Conservation (phyloP, 352 stramenopile species). For the Globisporangium solare region DNA sequence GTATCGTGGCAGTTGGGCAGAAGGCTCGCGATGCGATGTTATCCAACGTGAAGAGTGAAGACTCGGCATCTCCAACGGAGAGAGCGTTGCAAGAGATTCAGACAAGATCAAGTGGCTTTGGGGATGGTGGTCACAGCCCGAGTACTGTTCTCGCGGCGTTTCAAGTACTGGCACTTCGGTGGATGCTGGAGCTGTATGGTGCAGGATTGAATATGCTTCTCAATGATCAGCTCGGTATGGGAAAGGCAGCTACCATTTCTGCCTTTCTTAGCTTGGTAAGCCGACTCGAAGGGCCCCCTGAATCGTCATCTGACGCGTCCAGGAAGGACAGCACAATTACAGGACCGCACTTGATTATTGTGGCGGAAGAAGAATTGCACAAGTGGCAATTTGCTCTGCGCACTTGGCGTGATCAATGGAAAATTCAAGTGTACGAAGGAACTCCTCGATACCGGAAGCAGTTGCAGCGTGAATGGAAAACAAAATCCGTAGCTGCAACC, state of each 20-base stretch:
- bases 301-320: background rate
- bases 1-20: slow-evolving; percentile 41
- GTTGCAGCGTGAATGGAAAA: slow-evolving; percentile 54
- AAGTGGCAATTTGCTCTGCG: slow-evolving; percentile 78
- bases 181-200: slow-evolving; percentile 75
- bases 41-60: slow-evolving; percentile 1
- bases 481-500: slow-evolving; percentile 13
- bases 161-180: slow-evolving; percentile 70
- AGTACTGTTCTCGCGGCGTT: slow-evolving; percentile 62
- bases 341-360: slow-evolving; percentile 73
- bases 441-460: slow-evolving; percentile 28
- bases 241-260: slow-evolving; percentile 72
- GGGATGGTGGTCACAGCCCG: slow-evolving; percentile 19
- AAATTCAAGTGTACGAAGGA: slow-evolving; percentile 62
- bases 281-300: slow-evolving; percentile 18
- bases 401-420: slow-evolving; percentile 40
- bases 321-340: background rate
- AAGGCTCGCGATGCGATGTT: slow-evolving; percentile 42
- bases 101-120: background rate
- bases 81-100: slow-evolving; percentile 16
- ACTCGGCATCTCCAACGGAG: background rate
- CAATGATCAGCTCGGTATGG: slow-evolving; percentile 85
- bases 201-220: slow-evolving; percentile 66
- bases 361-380: slow-evolving; percentile 67
- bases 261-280: slow-evolving; percentile 66